Base-by-base conservation (phyloP, 1,284 basidiomycete species). In the Ustilago trichophora region DNA sequence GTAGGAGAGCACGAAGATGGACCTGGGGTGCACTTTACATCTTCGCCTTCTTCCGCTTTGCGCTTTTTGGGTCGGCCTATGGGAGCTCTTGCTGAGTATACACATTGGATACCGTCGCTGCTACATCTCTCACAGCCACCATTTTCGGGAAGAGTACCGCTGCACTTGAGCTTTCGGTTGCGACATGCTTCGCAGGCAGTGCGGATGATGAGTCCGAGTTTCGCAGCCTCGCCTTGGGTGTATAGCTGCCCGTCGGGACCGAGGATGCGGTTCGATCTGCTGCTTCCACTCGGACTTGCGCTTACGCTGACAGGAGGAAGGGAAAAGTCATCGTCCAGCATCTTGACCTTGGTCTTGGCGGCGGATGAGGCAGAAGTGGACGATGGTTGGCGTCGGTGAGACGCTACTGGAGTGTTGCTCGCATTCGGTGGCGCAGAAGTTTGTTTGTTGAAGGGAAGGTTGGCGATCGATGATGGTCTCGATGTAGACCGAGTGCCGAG, bases 111-210 rank as follows among this genome's bases (percentile, higher is more conserved):
- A 29, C 18, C 27, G 29, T 75, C 73, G 36, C 50, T 66, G 12
- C 35, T 59, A 52, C 73, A 75, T 15, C 73, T 44, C 6, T 44
- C 53, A 34, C 73, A 75, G 9, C 67, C 67, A 9, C 63, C 73
- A 4, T 62, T 38, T 29, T 71, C 63, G 0, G 56, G 53, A 1
- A 71, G 44, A 15, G 38, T 51, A 25, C 72, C 69, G n/a, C 65
- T 71, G 53, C 73, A 76, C 19, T 72, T 71, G 60, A 76, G 66
- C 59, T 76, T 76, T 13, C 73, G 58, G n/a, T 69, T 68, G 16
- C 75, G 53, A 42, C 75, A 76, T 6, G 53, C 58, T 36, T 77
- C 73, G 54, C 75, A 77, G 3, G 72, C 71, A 3, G 72, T 72
- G n/a, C 74, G 57, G 15, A 75, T 65, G 48, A 66, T 68, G 27